Evolutionary conservation across 306 rosid genomes (phyloP).

Genomic region (Vigna trinervia): DNA sequence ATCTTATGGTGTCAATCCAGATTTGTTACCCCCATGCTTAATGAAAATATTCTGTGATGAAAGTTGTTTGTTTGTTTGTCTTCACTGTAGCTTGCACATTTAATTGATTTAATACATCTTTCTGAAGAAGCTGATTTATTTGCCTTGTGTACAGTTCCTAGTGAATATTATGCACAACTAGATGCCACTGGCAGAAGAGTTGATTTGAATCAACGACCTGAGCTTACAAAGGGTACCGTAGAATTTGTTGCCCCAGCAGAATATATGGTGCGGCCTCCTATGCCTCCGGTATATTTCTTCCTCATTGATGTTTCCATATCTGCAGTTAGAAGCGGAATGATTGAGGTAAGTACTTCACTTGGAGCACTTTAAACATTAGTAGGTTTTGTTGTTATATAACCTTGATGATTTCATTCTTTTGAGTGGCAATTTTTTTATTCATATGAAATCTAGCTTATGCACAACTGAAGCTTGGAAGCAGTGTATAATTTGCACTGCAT

Average conservation of each 20-base stretch:
- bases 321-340: constrained; percentile 98
- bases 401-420: not conserved
- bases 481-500: constrained; percentile 13
- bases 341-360: constrained; percentile 67
- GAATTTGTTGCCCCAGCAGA: constrained; percentile 99
- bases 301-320: constrained; percentile 91
- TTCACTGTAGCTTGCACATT: constrained; percentile 7
- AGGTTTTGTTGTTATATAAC: not conserved
- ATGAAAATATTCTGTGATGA: constrained; percentile 17
- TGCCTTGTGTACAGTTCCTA: constrained; percentile 71
- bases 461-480: not conserved
- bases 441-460: not conserved
- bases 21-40: not conserved
- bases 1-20: constrained; percentile 29
- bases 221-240: constrained; percentile 85
- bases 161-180: constrained; percentile 89
- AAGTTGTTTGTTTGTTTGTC: constrained; percentile 33
- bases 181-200: constrained; percentile 93
- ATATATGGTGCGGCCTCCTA: constrained; percentile 99
- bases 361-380: not conserved
- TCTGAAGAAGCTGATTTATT: constrained; percentile 30
- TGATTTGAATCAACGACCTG: constrained; percentile 92
- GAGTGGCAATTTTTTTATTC: not conserved
- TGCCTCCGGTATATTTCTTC: constrained; percentile 98
- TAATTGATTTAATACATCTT: constrained; percentile 22